Percentiles rank a stretch among this genome's conserved stretches.
Evolutionary conservation across 1,284 basidiomycete species (phyloP).

Genomic region (Pyrrhoderma lamaoense): DNA sequence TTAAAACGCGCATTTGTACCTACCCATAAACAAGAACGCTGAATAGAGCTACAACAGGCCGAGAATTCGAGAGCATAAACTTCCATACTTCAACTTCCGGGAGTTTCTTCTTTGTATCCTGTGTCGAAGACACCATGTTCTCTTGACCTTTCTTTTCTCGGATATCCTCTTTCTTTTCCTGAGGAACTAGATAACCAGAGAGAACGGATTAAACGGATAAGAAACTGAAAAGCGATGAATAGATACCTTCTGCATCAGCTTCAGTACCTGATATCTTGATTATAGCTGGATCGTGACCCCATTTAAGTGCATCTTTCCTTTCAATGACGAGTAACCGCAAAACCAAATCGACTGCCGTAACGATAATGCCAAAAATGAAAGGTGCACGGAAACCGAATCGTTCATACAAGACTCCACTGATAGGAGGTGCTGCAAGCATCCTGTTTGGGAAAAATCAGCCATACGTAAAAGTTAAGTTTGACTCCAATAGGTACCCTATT

Average conservation of each 20-base stretch:
- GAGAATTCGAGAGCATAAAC: slow-evolving; percentile 27
- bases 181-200: slow-evolving; percentile 1
- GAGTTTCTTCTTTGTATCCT: background rate
- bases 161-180: background rate
- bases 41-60: slow-evolving; percentile 39
- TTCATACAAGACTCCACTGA: slow-evolving; percentile 61
- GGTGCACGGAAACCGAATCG: slow-evolving; percentile 68
- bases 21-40: slow-evolving; percentile 59
- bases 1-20: slow-evolving; percentile 16
- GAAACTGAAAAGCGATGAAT: no score
- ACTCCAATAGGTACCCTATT: slow-evolving; percentile 41
- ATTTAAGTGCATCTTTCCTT: slow-evolving; percentile 46
- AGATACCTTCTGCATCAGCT: slow-evolving; percentile 9
- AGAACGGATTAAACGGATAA: no score
- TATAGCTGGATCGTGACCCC: slow-evolving; percentile 42
- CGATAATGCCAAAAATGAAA: slow-evolving; percentile 61
- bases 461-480: slow-evolving; percentile 13
- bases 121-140: background rate
- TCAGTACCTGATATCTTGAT: background rate
- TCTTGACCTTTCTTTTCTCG: background rate
- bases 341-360: slow-evolving; percentile 55
- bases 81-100: slow-evolving; percentile 14
- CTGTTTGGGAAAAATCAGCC: slow-evolving; percentile 22
- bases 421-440: slow-evolving; percentile 56
- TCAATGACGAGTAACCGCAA: slow-evolving; percentile 59